These are phyloP conservation scores for Penicillium dipodomyicola DNA, from an alignment of 495 filamentous ascomycete species.

Conservation along the genomic window DNA sequence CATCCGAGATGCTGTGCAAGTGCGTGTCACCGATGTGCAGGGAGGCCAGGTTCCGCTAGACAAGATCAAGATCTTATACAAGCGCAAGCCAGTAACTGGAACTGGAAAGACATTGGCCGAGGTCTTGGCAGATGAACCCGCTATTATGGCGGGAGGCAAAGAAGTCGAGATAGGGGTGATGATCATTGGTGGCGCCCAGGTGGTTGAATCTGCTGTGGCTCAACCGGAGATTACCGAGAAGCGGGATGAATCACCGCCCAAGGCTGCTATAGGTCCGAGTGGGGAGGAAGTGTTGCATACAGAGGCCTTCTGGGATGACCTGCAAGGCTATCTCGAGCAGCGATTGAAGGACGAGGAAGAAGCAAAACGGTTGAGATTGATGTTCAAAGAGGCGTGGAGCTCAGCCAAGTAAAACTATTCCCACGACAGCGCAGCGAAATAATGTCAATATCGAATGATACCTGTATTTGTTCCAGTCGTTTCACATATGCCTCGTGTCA, in stretches of 20 bases:
- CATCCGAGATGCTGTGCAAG: conserved; percentile 61
- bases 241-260: conserved; percentile 32
- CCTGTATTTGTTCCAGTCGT: background rate
- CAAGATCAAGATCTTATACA: conserved; percentile 79
- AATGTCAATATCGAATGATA: conserved; percentile 7
- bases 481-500: background rate
- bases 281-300: conserved; percentile 60
- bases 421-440: background rate
- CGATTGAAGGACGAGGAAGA: conserved; percentile 69
- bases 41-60: conserved; percentile 44
- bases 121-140: conserved; percentile 46
- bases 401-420: conserved; percentile 14
- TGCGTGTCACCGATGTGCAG: conserved; percentile 41
- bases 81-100: conserved; percentile 78
- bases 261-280: conserved; percentile 53
- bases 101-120: conserved; percentile 51
- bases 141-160: conserved; percentile 37
- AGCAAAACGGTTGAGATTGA: conserved; percentile 58
- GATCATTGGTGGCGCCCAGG: conserved; percentile 66
- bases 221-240: conserved; percentile 34
- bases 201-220: conserved; percentile 26
- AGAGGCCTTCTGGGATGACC: conserved; percentile 83
- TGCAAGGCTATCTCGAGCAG: conserved; percentile 76
- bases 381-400: conserved; percentile 71
- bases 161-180: conserved; percentile 76